These are phyloP conservation scores for Dichotomopilus funicola DNA, from an alignment of 2,329 filamentous ascomycete genomes.

Conservation along the genomic window DNA sequence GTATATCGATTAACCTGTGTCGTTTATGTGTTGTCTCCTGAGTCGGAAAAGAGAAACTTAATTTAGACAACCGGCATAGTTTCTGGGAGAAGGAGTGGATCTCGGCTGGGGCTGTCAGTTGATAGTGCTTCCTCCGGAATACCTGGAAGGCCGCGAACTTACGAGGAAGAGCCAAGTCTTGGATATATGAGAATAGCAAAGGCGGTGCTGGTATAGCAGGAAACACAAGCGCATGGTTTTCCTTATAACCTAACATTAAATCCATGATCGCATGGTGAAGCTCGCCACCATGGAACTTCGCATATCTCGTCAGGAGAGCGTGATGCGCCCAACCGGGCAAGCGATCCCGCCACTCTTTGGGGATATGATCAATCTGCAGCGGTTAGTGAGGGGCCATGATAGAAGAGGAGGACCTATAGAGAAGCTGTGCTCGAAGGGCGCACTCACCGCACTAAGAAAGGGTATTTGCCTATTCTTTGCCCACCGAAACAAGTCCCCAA, in stretches of 20 bases:
- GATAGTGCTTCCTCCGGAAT: slow-evolving; percentile 16
- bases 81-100: slow-evolving; percentile 53
- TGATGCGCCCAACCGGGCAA: slow-evolving; percentile 56
- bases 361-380: slow-evolving; percentile 48
- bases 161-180: slow-evolving; percentile 69
- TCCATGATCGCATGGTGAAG: slow-evolving; percentile 60
- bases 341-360: slow-evolving; percentile 57
- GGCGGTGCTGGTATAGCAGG: slow-evolving; percentile 66
- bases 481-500: slow-evolving; percentile 68
- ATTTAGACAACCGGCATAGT: slow-evolving; percentile 44
- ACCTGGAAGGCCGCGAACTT: slow-evolving; percentile 14
- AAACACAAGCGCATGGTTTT: slow-evolving; percentile 63
- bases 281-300: slow-evolving; percentile 40
- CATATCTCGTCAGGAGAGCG: slow-evolving; percentile 47
- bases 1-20: slow-evolving; percentile 49
- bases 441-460: slow-evolving; percentile 60
- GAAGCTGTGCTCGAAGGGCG: neutral
- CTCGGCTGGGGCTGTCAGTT: slow-evolving; percentile 48
- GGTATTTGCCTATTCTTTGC: slow-evolving; percentile 60
- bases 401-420: neutral
- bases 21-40: slow-evolving; percentile 19
- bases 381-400: neutral
- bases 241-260: slow-evolving; percentile 55
- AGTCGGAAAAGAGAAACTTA: slow-evolving; percentile 54
- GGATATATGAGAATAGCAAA: slow-evolving; percentile 63